These are phyloP conservation scores for Micromonas commoda DNA, from an alignment of 139 green algal genomes.

Conservation along the genomic window DNA sequence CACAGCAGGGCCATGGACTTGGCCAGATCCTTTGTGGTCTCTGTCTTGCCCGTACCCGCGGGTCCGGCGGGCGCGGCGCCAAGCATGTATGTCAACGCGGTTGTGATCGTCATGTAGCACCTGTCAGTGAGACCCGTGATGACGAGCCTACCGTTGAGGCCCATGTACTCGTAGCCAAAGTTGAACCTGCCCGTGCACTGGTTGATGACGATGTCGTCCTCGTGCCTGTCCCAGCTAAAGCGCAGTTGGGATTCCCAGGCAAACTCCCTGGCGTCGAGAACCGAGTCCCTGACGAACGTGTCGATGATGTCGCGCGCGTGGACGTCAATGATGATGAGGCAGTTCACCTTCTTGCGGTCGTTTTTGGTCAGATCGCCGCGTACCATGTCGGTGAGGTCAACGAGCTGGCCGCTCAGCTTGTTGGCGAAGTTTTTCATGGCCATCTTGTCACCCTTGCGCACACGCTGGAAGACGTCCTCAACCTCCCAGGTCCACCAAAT, in stretches of 20 bases:
- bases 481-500: constrained; percentile 90
- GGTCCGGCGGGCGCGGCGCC: constrained; percentile 68
- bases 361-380: constrained; percentile 57
- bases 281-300: constrained; percentile 67
- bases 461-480: constrained; percentile 69
- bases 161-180: constrained; percentile 80
- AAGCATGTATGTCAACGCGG: constrained; percentile 66
- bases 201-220: constrained; percentile 71
- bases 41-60: constrained; percentile 73
- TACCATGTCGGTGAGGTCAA: constrained; percentile 70
- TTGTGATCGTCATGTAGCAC: constrained; percentile 84
- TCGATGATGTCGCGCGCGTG: constrained; percentile 80
- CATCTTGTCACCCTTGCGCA: constrained; percentile 65
- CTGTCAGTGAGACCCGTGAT: constrained; percentile 77
- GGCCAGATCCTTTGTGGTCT: constrained; percentile 69
- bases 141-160: constrained; percentile 71
- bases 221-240: constrained; percentile 66
- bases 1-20: constrained; percentile 74
- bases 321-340: constrained; percentile 80
- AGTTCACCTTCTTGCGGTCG: constrained; percentile 75
- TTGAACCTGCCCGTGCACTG: constrained; percentile 71
- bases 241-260: constrained; percentile 77
- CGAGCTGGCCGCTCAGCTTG: constrained; percentile 70
- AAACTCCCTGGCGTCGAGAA: constrained; percentile 76
- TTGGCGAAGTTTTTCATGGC: constrained; percentile 67